phyloP scores from a whole-genome alignment of 768 basidiomycete genomes.

The Russula vinacea region DNA sequence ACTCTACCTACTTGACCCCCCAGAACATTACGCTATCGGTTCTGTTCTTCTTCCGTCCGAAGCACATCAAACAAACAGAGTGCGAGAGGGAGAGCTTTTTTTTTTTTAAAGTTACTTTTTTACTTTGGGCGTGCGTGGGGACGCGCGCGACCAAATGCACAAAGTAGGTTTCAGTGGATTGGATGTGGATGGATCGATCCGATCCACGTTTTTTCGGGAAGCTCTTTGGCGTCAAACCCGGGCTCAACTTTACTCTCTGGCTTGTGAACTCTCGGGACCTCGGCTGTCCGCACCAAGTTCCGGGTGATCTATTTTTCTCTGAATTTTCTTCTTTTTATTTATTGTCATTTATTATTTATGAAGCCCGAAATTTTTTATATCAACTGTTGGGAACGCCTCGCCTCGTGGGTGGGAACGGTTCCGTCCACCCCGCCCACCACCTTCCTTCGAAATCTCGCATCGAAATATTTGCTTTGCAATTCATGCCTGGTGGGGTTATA shows the following conservation, averaged over 20 bases:
- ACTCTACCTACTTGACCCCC: slow-evolving; percentile 1
- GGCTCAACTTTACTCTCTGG: slow-evolving; percentile 3
- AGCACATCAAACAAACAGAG: neutral
- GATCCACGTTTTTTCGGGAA: slow-evolving; percentile 20
- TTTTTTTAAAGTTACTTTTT: too few species aligned
- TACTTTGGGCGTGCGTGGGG: neutral
- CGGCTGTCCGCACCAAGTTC: slow-evolving; percentile 23
- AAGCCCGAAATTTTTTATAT: slow-evolving; percentile 12
- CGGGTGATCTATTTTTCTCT: too few species aligned
- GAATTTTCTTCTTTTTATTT: too few species aligned
- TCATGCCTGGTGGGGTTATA: slow-evolving; percentile 22
- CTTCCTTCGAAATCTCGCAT: slow-evolving; percentile 15
- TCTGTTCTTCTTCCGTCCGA: slow-evolving; percentile 22
- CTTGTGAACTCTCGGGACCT: slow-evolving; percentile 6
- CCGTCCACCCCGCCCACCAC: neutral
- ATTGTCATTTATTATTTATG: too few species aligned
- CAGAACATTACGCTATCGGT: slow-evolving; percentile 11
- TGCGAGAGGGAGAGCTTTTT: neutral
- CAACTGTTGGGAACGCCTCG: slow-evolving; percentile 1
- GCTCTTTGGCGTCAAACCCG: neutral
- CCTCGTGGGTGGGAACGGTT: slow-evolving; percentile 14
- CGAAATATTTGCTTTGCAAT: slow-evolving; percentile 11
- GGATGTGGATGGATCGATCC: slow-evolving; percentile 23
- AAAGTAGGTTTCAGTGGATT: slow-evolving; percentile 6
- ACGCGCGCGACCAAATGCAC: neutral